Base-by-base conservation (phyloP, 345 rosid species). In the Acer negundo region DNA sequence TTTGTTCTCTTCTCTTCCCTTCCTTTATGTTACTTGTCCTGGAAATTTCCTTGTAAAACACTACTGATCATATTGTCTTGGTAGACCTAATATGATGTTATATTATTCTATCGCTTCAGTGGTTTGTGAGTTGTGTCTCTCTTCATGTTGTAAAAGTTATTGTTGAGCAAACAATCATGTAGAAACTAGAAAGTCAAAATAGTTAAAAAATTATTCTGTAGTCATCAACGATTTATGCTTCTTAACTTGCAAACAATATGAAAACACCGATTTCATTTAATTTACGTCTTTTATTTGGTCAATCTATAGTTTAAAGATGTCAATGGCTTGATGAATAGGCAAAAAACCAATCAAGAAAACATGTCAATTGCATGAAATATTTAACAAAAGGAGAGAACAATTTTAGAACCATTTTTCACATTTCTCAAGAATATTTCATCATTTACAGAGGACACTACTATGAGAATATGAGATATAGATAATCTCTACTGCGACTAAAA, bases 11-110 rank as follows among this genome's bases (percentile, higher is more conserved):
- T 68, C 19, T 16, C 53, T 19, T 59, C 63, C 46, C 31, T 59
- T 53, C 46, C 31, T 59, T 73, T 2, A 22, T 61, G 76, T 42
- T 78, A 9, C 59, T 78, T 40, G 2, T 72, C 69, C 69, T 77
- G 56, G 22, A 59, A 26, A 42, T 24, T 13, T 20, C 6, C 72
- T 22, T 59, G 22, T 67, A 67, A 4, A 35, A 35, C 4, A n/a
- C 4, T 12, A 20, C 8, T 15, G 11, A n/a, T 73, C 15, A 51
- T 51, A 6, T 70, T 23, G 19, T 15, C n/a, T 4, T 11, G 17
- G 35, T 42, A 40, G 55, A 35, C 55, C 13, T 49, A 49, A 49
- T 49, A 49, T 11, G 38, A 66, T 35, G 69, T 7, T 49, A 61
- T 15, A 11, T 12, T 13, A 11, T 11, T 49, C 42, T 24, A 16